phyloP scores from a whole-genome alignment of 192 early-diverging fungal species.

The Tieghemiomyces parasiticus region DNA sequence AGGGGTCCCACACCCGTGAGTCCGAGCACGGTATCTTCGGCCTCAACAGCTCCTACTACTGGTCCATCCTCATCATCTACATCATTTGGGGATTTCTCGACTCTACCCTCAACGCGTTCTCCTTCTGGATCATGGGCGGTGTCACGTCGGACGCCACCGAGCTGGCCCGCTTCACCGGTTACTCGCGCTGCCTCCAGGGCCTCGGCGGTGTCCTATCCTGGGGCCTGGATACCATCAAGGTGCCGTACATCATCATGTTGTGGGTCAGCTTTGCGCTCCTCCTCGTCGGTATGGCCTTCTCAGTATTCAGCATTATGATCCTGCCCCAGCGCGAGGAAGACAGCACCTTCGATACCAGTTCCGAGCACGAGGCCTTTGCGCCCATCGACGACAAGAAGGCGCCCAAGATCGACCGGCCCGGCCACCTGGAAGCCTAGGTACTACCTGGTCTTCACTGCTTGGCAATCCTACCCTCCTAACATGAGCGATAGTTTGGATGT shows the following conservation, averaged over 20 bases:
- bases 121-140: background rate
- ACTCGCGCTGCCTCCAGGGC: slow-evolving; percentile 1
- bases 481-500: no score
- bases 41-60: background rate
- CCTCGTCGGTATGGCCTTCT: background rate
- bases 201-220: slow-evolving; percentile 4
- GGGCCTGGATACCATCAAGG: background rate
- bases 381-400: no score
- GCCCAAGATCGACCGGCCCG: no score
- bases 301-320: background rate
- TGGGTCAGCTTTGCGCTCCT: background rate
- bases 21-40: background rate
- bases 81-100: slow-evolving; percentile 4
- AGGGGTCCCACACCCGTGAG: slow-evolving; percentile 1
- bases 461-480: no score
- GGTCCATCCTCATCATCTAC: slow-evolving; percentile 7
- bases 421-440: no score
- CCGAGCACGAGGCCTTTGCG: no score
- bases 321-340: background rate
- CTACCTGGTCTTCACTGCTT: no score
- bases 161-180: slow-evolving; percentile 6
- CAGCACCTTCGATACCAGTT: no score
- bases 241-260: background rate
- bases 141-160: background rate
- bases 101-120: slow-evolving; percentile 4